Evolutionary conservation across 768 basidiomycete genomes (phyloP).

Genomic region (Podaxis sp.): DNA sequence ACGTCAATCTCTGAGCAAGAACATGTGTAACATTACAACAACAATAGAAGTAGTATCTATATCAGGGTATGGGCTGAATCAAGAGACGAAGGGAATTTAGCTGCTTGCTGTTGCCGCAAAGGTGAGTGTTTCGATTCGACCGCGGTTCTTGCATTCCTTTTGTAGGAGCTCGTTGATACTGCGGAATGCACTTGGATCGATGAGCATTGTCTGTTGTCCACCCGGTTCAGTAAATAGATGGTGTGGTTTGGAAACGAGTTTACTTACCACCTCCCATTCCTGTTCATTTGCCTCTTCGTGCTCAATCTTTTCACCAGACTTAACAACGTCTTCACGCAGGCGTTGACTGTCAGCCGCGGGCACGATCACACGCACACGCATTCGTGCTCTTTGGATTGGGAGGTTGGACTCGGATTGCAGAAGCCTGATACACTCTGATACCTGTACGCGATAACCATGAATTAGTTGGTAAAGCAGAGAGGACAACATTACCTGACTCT

Average conservation of each 20-base stretch:
- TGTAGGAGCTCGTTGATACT: constrained; percentile 87
- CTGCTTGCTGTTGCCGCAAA: constrained; percentile 59
- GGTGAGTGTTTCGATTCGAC: constrained; percentile 80
- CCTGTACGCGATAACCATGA: constrained; percentile 41
- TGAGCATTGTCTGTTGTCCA: constrained; percentile 73
- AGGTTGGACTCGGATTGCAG: constrained; percentile 83
- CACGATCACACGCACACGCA: constrained; percentile 86
- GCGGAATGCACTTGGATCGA: constrained; percentile 91
- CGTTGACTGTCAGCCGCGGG: constrained; percentile 65
- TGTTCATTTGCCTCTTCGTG: constrained; percentile 69
- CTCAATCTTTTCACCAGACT: constrained; percentile 81
- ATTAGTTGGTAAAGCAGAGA: not conserved
- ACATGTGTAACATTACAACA: constrained; percentile 3
- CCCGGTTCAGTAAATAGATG: constrained; percentile 4
- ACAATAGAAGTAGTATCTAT: not conserved
- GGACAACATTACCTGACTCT: constrained; percentile 73
- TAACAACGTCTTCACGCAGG: constrained; percentile 69
- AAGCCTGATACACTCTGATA: constrained; percentile 83
- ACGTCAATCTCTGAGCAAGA: constrained; percentile 30
- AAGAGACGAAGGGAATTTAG: constrained; percentile 6
- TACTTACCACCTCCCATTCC: constrained; percentile 86
- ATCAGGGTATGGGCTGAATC: not conserved
- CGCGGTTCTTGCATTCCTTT: constrained; percentile 87
- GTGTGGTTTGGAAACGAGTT: not conserved
- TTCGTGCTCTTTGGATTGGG: constrained; percentile 89